phyloP scores from a whole-genome alignment of 1,139 yeast genomes.

The Geotrichum cucujoidarum region DNA sequence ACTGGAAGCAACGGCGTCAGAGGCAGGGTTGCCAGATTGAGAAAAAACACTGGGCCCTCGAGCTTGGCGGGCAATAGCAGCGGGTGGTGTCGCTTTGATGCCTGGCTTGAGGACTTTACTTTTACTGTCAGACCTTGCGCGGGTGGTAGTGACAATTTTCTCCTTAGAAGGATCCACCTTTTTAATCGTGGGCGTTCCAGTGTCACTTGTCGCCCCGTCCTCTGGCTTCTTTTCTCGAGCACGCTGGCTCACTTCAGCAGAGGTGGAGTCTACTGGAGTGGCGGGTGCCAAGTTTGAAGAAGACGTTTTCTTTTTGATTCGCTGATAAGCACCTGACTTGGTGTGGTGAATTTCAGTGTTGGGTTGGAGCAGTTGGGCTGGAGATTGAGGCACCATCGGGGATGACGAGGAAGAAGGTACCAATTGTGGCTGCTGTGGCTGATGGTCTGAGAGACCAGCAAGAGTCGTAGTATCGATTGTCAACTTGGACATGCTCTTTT shows the following conservation, averaged over 20 bases:
- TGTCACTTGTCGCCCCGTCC: background rate
- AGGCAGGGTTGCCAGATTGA: background rate
- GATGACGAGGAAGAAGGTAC: background rate
- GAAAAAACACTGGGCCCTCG: background rate
- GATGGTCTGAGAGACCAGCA: background rate
- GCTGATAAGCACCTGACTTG: conserved; percentile 9
- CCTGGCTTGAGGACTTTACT: background rate
- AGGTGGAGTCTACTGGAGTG: too few species aligned
- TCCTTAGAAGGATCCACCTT: background rate
- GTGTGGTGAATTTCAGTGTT: conserved; percentile 6
- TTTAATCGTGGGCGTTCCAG: too few species aligned
- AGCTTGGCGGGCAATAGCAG: background rate
- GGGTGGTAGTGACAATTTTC: background rate
- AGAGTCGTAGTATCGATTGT: background rate
- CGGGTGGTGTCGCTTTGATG: background rate
- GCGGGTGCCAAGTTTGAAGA: background rate
- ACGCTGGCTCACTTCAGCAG: too few species aligned
- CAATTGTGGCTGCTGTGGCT: too few species aligned
- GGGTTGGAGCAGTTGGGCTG: background rate
- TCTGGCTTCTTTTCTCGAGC: background rate
- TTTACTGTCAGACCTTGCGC: background rate
- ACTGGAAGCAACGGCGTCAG: background rate
- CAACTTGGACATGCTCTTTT: background rate
- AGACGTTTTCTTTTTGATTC: background rate
- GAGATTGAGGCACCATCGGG: background rate